Conservation (phyloP, 2,329 filamentous ascomycete species). For the Ophiocordyceps sinensis region DNA sequence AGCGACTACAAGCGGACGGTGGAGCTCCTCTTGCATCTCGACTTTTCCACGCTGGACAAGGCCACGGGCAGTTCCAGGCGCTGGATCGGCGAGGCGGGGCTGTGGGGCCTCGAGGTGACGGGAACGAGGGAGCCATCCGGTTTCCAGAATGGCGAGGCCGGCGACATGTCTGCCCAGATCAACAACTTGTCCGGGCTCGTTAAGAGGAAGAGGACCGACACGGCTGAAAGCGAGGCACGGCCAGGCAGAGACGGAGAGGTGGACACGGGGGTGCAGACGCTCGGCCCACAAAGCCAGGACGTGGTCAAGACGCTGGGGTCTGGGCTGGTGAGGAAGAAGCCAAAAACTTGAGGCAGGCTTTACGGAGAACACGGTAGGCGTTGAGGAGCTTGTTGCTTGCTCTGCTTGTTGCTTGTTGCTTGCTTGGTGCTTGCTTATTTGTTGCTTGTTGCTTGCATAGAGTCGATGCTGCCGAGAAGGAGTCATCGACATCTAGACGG, state of each 20-base stretch:
- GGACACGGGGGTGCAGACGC: not conserved
- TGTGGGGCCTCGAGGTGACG: conserved; percentile 36
- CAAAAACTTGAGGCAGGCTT: conserved; percentile 22
- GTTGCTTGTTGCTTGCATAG: too few species aligned
- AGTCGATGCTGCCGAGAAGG: too few species aligned
- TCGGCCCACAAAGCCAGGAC: not conserved
- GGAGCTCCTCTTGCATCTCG: conserved; percentile 57
- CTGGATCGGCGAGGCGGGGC: conserved; percentile 55
- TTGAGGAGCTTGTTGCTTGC: too few species aligned
- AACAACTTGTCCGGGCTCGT: conserved; percentile 36
- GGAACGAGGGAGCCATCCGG: conserved; percentile 22
- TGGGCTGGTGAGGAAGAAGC: conserved; percentile 38
- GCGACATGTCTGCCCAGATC: conserved; percentile 10
- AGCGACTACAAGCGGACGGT: conserved; percentile 51
- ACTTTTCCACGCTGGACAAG: conserved; percentile 53
- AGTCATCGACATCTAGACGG: too few species aligned
- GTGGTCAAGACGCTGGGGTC: conserved; percentile 30
- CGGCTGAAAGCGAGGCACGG: conserved; percentile 6
- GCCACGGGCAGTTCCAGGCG: conserved; percentile 50
- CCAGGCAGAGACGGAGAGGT: not conserved
- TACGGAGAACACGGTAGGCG: not conserved
- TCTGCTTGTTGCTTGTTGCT: too few species aligned
- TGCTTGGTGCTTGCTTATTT: too few species aligned
- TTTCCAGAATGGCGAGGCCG: conserved; percentile 3
- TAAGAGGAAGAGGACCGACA: conserved; percentile 27